These are phyloP conservation scores for Wickerhamiella sorbophila DNA, from an alignment of 805 yeast genomes.

Conservation along the genomic window DNA sequence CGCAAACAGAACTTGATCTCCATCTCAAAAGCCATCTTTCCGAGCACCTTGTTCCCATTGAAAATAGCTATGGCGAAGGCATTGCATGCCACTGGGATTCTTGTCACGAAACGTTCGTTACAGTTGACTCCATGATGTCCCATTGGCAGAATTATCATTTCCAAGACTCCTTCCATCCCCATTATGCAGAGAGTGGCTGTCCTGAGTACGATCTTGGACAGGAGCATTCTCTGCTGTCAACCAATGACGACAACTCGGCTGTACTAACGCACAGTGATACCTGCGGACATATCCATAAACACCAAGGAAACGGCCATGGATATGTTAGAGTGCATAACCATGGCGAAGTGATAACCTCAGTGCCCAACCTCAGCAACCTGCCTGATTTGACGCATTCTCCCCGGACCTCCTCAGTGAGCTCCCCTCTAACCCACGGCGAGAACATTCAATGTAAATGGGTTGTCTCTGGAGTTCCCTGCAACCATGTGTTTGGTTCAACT, in stretches of 20 bases:
- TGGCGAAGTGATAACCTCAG: neutral
- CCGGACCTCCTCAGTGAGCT: neutral
- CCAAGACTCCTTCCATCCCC: slow-evolving; percentile 20
- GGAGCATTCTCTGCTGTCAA: slow-evolving; percentile 3
- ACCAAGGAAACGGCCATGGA: neutral
- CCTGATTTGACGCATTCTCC: neutral
- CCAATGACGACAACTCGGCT: neutral
- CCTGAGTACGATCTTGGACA: neutral
- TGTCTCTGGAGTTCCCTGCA: slow-evolving; percentile 38
- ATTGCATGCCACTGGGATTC: slow-evolving; percentile 29
- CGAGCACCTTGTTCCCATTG: slow-evolving; percentile 1
- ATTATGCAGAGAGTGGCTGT: slow-evolving; percentile 7
- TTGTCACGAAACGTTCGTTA: slow-evolving; percentile 22
- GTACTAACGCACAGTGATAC: neutral
- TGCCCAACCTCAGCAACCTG: neutral
- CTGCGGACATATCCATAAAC: neutral
- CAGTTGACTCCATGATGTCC: slow-evolving; percentile 18
- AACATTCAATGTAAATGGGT: slow-evolving; percentile 24
- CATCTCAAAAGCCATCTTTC: slow-evolving; percentile 18
- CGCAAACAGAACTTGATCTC: slow-evolving; percentile 20
- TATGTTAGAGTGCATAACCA: neutral
- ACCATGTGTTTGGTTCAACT: slow-evolving; percentile 34
- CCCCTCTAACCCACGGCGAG: neutral
- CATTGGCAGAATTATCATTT: slow-evolving; percentile 16
- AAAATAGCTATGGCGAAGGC: slow-evolving; percentile 3